Base-by-base conservation (phyloP, 148 eudicot species). In the Beta vulgaris region DNA sequence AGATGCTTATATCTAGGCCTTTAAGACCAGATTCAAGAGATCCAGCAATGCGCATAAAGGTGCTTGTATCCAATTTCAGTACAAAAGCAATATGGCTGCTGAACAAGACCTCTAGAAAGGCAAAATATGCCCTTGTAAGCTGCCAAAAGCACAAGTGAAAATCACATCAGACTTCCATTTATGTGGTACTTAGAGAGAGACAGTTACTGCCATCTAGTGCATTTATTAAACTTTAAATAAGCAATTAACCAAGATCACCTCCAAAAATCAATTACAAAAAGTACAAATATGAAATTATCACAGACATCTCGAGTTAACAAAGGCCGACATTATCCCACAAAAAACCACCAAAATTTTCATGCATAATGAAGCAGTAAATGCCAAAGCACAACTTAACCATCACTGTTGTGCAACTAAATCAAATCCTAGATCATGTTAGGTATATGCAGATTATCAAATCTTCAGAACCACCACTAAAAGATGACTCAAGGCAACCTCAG, bases 1-100 rank as follows among this genome's bases (percentile, higher is more conserved):
- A 85, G 66, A 95, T 89, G 82, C 86, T 87, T 19, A 89, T 69
- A 81, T 95, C 97, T 42, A 95, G 84, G 71, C 87, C 99, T 82
- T 90, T 90, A 39, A 95, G 90, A 80, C 99, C 99, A 49, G 99
- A 89, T 81, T 95, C 99, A 75, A 95, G 94, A 43, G 99, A 95
- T 68, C 96, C 96, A 79, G 86, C 87, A 65, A 95, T 87, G 79
- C 84, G 95, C 80, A 87, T 85, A 71, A 95, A 95, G 61, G 92
- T 92, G 81, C 77, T 88, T 59, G 92, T 81, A 75, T 92, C 97
- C 83, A 89, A 85, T 76, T 89, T 91, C 82, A 91, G 71, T 79
- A 90, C 83, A 73, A 89, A 88, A 68, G 75, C 58, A 61, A 90
- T 88, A 77, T 92, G 97, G 83, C 88, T 87, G 80, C 79, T 92